Conservation (phyloP, 371 early-diverging fungal genomes). For the Mucor saturninus region DNA sequence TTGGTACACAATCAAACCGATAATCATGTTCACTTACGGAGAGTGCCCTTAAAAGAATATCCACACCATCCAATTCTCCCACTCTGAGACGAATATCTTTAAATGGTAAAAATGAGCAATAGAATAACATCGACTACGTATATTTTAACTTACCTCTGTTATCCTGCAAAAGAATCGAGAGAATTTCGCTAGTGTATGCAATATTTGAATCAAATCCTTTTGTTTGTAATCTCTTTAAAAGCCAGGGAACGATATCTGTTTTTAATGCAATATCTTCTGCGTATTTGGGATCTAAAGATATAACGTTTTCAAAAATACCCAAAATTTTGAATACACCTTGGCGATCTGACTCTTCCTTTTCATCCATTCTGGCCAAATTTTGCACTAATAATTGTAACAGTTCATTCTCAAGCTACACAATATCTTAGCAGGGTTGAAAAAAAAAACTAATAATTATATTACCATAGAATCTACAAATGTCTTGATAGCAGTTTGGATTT, state of each 20-base stretch:
- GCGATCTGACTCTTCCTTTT: constrained; percentile 78
- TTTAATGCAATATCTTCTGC: constrained; percentile 67
- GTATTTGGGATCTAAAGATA: constrained; percentile 71
- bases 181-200: constrained; percentile 85
- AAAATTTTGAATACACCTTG: constrained; percentile 88
- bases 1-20: not conserved
- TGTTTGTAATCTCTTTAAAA: constrained; percentile 67
- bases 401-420: constrained; percentile 67
- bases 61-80: constrained; percentile 71
- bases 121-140: too few relatives aligned
- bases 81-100: constrained; percentile 69
- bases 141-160: constrained; percentile 50
- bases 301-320: constrained; percentile 86
- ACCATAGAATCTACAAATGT: constrained; percentile 75
- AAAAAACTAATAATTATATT: constrained; percentile 8
- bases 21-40: constrained; percentile 40
- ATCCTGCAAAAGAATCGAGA: constrained; percentile 84
- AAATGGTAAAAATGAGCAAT: not conserved
- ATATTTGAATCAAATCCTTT: constrained; percentile 76
- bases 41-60: constrained; percentile 69
- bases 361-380: constrained; percentile 80
- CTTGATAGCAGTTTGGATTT: constrained; percentile 70
- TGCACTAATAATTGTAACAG: constrained; percentile 79
- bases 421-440: not conserved
- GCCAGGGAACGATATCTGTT: constrained; percentile 75